These are phyloP conservation scores for Didymella pomorum DNA, from an alignment of 2,329 filamentous ascomycete species.

Conservation along the genomic window DNA sequence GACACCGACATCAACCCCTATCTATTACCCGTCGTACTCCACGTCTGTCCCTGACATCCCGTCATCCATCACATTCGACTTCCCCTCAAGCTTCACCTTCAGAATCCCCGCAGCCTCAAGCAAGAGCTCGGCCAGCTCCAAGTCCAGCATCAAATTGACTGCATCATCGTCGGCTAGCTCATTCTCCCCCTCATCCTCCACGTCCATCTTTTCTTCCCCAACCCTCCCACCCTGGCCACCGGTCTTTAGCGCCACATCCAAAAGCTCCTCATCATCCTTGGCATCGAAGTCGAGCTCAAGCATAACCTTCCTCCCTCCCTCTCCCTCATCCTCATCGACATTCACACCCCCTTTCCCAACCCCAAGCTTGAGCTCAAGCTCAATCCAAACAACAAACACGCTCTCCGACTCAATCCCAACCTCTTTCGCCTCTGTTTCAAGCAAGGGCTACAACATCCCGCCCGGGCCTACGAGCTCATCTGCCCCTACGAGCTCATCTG, in stretches of 20 bases:
- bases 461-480: no score
- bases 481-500: no score
- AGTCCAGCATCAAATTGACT: background rate
- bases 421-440: background rate
- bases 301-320: background rate
- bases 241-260: background rate
- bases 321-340: background rate
- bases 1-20: background rate
- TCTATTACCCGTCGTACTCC: slow-evolving; percentile 7
- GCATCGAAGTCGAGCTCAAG: background rate
- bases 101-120: slow-evolving; percentile 4
- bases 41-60: background rate
- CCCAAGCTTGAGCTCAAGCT: background rate
- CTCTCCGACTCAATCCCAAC: slow-evolving; percentile 12
- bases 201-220: background rate
- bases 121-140: background rate
- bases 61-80: slow-evolving; percentile 11
- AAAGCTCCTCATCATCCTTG: background rate
- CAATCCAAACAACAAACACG: background rate
- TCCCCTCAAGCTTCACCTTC: slow-evolving; percentile 9
- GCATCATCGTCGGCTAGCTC: background rate
- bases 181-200: background rate
- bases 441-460: background rate
- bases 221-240: slow-evolving; percentile 7
- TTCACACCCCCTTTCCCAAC: background rate